Conservation (phyloP, 345 rosid genomes). For the Stellera chamaejasme region DNA sequence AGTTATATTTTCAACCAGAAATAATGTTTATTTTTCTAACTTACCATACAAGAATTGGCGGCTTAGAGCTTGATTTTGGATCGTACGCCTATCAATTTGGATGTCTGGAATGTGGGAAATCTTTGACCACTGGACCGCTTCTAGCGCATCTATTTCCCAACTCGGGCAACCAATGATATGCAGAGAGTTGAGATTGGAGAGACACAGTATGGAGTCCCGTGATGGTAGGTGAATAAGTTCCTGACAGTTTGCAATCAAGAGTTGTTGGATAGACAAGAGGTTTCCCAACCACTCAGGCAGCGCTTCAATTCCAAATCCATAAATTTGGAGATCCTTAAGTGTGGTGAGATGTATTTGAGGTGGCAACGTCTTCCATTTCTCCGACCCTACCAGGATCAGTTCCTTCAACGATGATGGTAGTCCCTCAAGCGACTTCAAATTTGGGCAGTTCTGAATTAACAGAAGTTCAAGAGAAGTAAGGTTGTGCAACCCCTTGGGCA, state of each 20-base stretch:
- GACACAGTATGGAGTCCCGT: not conserved
- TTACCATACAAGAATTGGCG: too few relatives aligned
- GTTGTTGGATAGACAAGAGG: not conserved
- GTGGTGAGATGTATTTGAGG: not conserved
- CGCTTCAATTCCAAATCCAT: not conserved
- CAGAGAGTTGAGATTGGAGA: not conserved
- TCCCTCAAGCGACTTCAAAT: too few relatives aligned
- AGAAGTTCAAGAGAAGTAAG: too few relatives aligned
- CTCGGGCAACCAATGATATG: not conserved
- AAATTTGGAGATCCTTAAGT: not conserved
- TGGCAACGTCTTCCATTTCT: too few relatives aligned
- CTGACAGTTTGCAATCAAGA: not conserved
- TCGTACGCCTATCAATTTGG: not conserved
- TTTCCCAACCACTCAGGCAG: slow-evolving; percentile 5
- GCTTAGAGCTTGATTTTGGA: too few relatives aligned
- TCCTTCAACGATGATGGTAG: not conserved
- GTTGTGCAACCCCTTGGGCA: too few relatives aligned
- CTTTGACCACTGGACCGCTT: slow-evolving; percentile 4
- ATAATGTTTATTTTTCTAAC: too few relatives aligned
- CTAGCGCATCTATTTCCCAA: not conserved
- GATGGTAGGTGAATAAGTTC: not conserved
- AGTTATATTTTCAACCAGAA: too few relatives aligned
- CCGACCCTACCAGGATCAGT: not conserved
- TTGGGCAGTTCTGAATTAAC: too few relatives aligned
- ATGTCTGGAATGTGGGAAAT: slow-evolving; percentile 6